Evolutionary conservation across 179 eudicot species (phyloP).

Genomic region (Drosera spatulata): DNA sequence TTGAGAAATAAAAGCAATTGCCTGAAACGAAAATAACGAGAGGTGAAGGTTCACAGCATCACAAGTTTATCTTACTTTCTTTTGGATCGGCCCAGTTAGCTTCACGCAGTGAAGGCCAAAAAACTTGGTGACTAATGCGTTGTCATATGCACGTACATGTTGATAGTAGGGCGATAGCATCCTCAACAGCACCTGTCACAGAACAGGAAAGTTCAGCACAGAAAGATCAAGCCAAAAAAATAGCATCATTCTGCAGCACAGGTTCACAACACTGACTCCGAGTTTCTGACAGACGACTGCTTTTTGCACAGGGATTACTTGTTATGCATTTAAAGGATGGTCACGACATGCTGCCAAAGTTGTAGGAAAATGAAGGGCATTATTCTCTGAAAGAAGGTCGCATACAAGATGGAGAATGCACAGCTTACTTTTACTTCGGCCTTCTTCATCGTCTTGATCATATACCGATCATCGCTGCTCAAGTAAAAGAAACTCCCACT

Average conservation of each 20-base stretch:
- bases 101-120: constrained; percentile 91
- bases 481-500: constrained; percentile 29
- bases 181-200: constrained; percentile 60
- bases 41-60: not conserved
- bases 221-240: too few species aligned
- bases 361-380: too few species aligned
- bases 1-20: not conserved
- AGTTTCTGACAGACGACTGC: too few species aligned
- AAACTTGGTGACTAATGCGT: constrained; percentile 74
- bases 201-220: not conserved
- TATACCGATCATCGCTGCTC: too few species aligned
- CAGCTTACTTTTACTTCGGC: constrained; percentile 67
- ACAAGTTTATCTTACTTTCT: constrained; percentile 43
- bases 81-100: constrained; percentile 63
- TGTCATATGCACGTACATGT: constrained; percentile 71
- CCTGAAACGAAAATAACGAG: not conserved
- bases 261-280: too few species aligned
- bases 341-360: too few species aligned
- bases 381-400: too few species aligned
- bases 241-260: too few species aligned
- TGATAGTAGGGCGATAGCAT: constrained; percentile 79
- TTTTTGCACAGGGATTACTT: not conserved
- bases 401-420: too few species aligned
- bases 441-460: constrained; percentile 24
- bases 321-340: not conserved